A percentile compares a stretch with the other conserved stretches of the same genome.
Evolutionary conservation across 1,139 yeast genomes (phyloP).

Genomic region (Casaregolazyma suthepensis): DNA sequence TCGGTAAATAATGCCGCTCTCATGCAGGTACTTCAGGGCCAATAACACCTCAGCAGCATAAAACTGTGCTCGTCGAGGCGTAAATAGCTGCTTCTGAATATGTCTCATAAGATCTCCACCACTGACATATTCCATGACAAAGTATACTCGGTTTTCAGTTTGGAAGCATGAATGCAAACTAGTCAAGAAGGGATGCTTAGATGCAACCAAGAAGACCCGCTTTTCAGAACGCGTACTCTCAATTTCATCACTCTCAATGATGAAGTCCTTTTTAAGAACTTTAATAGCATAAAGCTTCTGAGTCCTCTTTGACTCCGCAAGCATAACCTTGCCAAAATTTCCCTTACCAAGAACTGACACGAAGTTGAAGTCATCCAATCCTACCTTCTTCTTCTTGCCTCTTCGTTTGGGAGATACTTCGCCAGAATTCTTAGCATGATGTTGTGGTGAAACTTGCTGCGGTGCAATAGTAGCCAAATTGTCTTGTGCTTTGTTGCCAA

Average conservation of each 20-base stretch:
- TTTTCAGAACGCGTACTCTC: conserved; percentile 92
- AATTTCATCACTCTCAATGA: conserved; percentile 91
- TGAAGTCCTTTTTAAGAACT: conserved; percentile 90
- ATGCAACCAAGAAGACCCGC: conserved; percentile 85
- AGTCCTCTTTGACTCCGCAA: conserved; percentile 84
- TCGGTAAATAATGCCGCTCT: conserved; percentile 91
- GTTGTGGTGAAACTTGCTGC: conserved; percentile 7
- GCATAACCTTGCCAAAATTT: conserved; percentile 95
- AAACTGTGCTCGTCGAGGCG: conserved; percentile 88
- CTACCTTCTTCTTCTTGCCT: conserved; percentile 55
- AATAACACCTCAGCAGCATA: conserved; percentile 94
- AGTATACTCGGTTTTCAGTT: conserved; percentile 92
- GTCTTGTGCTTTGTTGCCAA: neutral
- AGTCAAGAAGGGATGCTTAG: conserved; percentile 86
- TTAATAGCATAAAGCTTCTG: conserved; percentile 84
- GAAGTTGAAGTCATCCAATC: conserved; percentile 90
- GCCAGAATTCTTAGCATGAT: neutral
- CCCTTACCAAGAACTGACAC: conserved; percentile 95
- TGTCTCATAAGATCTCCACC: conserved; percentile 99
- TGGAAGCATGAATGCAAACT: conserved; percentile 94
- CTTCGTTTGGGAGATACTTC: conserved; percentile 10
- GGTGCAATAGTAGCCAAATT: neutral
- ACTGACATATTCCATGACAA: conserved; percentile 95
- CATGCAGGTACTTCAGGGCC: conserved; percentile 90
- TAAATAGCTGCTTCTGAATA: conserved; percentile 84